These are phyloP conservation scores for Pisolithus albus DNA, from an alignment of 768 basidiomycete genomes.

Conservation along the genomic window DNA sequence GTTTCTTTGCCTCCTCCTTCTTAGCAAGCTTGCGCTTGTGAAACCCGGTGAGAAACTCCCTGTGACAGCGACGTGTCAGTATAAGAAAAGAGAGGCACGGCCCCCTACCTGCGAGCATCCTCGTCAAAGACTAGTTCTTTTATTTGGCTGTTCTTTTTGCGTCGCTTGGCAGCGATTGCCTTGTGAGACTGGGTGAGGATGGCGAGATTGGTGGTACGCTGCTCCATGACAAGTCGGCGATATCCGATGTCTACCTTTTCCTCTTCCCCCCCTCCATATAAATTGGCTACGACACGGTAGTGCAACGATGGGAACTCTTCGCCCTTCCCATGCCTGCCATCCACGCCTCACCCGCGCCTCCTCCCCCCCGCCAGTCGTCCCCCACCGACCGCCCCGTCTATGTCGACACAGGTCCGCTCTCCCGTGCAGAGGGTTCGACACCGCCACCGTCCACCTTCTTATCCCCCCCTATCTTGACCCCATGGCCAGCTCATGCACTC, in stretches of 20 bases:
- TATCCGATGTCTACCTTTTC: too few relatives aligned
- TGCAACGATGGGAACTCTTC: too few relatives aligned
- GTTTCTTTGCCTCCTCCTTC: constrained; percentile 67
- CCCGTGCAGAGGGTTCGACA: constrained; percentile 8
- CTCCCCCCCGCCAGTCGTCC: too few relatives aligned
- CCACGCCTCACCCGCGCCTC: too few relatives aligned
- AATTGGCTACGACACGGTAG: too few relatives aligned
- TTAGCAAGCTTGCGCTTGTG: constrained; percentile 87
- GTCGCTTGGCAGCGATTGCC: constrained; percentile 61
- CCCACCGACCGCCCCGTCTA: not conserved
- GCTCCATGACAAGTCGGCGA: constrained; percentile 15
- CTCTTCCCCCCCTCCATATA: too few relatives aligned
- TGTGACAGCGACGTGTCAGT: constrained; percentile 24
- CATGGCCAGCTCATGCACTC: constrained; percentile 31
- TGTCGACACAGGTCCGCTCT: constrained; percentile 13
- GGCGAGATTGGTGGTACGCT: constrained; percentile 38
- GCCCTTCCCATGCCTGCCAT: too few relatives aligned
- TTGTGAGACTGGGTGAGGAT: constrained; percentile 58
- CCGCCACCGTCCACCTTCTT: constrained; percentile 18
- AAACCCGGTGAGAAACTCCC: constrained; percentile 90
- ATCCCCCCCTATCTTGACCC: constrained; percentile 11
- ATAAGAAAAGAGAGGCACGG: constrained; percentile 5
- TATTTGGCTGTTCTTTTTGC: constrained; percentile 58
- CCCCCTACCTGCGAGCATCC: constrained; percentile 61
- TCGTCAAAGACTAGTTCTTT: constrained; percentile 86